phyloP scores from a whole-genome alignment of 495 filamentous ascomycete species.

The Podospora anserina region DNA sequence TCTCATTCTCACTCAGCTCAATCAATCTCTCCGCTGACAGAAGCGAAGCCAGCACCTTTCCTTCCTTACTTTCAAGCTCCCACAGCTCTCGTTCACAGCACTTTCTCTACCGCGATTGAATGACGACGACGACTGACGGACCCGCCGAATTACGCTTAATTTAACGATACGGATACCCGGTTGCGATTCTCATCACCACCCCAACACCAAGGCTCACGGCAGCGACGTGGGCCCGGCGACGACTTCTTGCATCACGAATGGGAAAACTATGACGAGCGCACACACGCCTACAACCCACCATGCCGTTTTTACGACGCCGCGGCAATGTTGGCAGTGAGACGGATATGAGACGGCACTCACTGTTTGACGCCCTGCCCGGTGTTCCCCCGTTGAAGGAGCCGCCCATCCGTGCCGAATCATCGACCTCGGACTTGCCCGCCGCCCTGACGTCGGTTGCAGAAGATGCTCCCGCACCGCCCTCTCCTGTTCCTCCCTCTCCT shows the following conservation, averaged over 20 bases:
- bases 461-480: slow-evolving; percentile 15
- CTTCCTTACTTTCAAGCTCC: neutral
- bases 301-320: slow-evolving; percentile 52
- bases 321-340: slow-evolving; percentile 49
- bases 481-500: slow-evolving; percentile 10
- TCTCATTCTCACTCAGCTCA: neutral
- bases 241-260: slow-evolving; percentile 19
- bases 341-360: slow-evolving; percentile 48
- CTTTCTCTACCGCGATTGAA: neutral
- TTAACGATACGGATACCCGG: slow-evolving; percentile 4
- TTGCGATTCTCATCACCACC: neutral
- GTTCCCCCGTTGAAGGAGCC: slow-evolving; percentile 28
- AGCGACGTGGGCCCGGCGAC: slow-evolving; percentile 3
- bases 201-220: neutral
- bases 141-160: slow-evolving; percentile 6
- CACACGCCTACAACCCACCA: slow-evolving; percentile 34
- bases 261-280: slow-evolving; percentile 40
- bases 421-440: slow-evolving; percentile 27
- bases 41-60: neutral
- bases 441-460: slow-evolving; percentile 25
- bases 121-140: neutral
- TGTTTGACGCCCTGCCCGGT: slow-evolving; percentile 34
- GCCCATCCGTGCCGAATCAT: slow-evolving; percentile 18
- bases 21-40: neutral
- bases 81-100: neutral